Percentiles rank a stretch among this genome's conserved stretches.
Evolutionary conservation across 306 rosid species (phyloP).

Genomic region (barrel medic (Medicago truncatula)): DNA sequence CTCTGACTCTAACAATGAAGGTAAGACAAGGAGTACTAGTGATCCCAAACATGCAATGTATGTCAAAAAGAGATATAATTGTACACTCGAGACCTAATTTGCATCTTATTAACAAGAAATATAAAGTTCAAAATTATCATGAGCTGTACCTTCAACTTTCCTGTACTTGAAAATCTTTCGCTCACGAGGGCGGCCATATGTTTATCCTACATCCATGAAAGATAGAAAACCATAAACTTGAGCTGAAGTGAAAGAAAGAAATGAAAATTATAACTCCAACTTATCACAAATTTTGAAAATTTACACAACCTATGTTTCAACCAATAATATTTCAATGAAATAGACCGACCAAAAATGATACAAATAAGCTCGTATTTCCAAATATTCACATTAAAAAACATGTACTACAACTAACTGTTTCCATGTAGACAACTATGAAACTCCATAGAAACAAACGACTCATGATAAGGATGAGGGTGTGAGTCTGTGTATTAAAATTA

Average conservation of each 20-base stretch:
- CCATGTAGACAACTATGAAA: not conserved
- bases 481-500: not conserved
- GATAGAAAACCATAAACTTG: slow-evolving; percentile 30
- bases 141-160: slow-evolving; percentile 68
- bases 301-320: not conserved
- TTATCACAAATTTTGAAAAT: slow-evolving; percentile 13
- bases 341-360: not conserved
- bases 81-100: slow-evolving; percentile 16
- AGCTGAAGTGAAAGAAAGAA: slow-evolving; percentile 21
- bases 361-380: slow-evolving; percentile 14
- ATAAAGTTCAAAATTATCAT: slow-evolving; percentile 22
- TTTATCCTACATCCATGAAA: slow-evolving; percentile 63
- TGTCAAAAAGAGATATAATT: not conserved
- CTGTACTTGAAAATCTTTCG: slow-evolving; percentile 74
- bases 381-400: not conserved
- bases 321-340: not conserved
- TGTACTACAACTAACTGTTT: slow-evolving; percentile 1
- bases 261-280: slow-evolving; percentile 10
- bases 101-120: slow-evolving; percentile 23
- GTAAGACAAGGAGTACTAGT: slow-evolving; percentile 4
- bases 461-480: slow-evolving; percentile 9
- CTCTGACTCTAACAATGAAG: slow-evolving; percentile 16
- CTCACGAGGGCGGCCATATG: slow-evolving; percentile 85
- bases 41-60: not conserved
- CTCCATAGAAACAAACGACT: slow-evolving; percentile 25